These are phyloP conservation scores for Moniliella sp. DNA, from an alignment of 1,284 basidiomycete genomes.

Conservation along the genomic window DNA sequence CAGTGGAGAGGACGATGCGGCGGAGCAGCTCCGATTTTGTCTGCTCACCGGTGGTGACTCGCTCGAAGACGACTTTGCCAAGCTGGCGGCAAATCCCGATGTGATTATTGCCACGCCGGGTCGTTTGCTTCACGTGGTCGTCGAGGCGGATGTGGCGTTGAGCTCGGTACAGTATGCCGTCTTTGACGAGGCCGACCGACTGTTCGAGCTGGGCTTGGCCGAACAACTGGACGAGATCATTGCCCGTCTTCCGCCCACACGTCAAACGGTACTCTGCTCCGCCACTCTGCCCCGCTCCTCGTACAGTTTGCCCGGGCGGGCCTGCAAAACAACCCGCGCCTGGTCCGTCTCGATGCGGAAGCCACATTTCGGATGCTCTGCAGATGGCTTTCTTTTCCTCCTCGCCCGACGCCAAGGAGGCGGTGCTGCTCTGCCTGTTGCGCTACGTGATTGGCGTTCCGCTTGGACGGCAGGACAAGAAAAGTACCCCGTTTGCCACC, in stretches of 20 bases:
- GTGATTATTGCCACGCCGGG: constrained; percentile 60
- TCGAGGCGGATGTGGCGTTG: constrained; percentile 90
- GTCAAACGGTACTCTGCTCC: constrained; percentile 83
- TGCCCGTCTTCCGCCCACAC: constrained; percentile 56
- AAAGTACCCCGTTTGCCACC: not conserved
- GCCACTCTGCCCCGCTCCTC: constrained; percentile 79
- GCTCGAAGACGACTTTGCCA: constrained; percentile 84
- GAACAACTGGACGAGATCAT: constrained; percentile 75
- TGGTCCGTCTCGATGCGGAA: constrained; percentile 81
- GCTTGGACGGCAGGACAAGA: constrained; percentile 28
- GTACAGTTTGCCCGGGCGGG: constrained; percentile 96
- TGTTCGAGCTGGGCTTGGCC: constrained; percentile 95
- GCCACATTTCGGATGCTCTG: constrained; percentile 76
- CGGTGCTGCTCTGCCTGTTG: constrained; percentile 60
- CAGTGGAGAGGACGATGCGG: constrained; percentile 35
- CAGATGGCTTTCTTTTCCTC: constrained; percentile 82
- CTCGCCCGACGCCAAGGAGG: constrained; percentile 83
- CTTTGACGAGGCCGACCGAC: constrained; percentile 88
- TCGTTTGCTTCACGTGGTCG: constrained; percentile 74
- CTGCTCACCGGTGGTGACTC: constrained; percentile 86
- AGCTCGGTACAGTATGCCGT: constrained; percentile 71
- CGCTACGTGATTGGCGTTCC: constrained; percentile 71
- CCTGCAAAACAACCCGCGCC: constrained; percentile 61
- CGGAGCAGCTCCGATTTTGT: constrained; percentile 60
- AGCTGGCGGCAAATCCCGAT: constrained; percentile 74